A percentile compares a stretch with the other conserved stretches of the same genome.
These are phyloP conservation scores for Trifolium dubium DNA, from an alignment of 306 rosid genomes.

Conservation along the genomic window DNA sequence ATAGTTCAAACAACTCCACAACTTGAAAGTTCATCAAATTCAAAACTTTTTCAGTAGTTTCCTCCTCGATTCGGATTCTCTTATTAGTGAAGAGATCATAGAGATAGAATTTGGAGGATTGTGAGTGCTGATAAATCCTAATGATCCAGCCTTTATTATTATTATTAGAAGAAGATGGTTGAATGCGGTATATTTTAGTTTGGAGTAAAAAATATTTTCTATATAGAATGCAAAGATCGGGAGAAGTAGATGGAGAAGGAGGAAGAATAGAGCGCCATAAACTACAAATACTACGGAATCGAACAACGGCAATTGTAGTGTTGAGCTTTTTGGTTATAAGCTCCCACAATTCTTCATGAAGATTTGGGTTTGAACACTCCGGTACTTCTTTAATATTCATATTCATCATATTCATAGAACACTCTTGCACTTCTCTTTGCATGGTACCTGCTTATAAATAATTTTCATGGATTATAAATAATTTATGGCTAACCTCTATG, in stretches of 20 bases:
- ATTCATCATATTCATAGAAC: too few relatives aligned
- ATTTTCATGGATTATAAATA: too few relatives aligned
- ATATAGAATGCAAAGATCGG: background rate
- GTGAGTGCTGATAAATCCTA: background rate
- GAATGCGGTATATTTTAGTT: slow-evolving; percentile 23
- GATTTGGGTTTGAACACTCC: too few relatives aligned
- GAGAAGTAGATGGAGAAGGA: background rate
- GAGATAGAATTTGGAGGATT: background rate
- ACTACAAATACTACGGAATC: too few relatives aligned
- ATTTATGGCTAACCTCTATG: too few relatives aligned
- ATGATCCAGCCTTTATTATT: slow-evolving; percentile 39
- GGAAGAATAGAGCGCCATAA: too few relatives aligned
- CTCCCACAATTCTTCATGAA: background rate
- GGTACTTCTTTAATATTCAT: too few relatives aligned
- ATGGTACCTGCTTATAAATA: too few relatives aligned
- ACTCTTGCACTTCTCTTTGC: too few relatives aligned
- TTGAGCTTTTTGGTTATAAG: background rate
- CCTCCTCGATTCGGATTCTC: background rate
- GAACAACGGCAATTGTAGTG: background rate
- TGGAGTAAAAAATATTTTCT: background rate
- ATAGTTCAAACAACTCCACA: slow-evolving; percentile 22
- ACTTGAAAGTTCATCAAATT: slow-evolving; percentile 33
- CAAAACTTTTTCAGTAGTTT: background rate
- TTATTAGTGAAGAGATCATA: slow-evolving; percentile 32
- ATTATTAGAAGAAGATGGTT: background rate